Base-by-base conservation (phyloP, 2,329 filamentous ascomycete species). In the Beauveria caledonica region DNA sequence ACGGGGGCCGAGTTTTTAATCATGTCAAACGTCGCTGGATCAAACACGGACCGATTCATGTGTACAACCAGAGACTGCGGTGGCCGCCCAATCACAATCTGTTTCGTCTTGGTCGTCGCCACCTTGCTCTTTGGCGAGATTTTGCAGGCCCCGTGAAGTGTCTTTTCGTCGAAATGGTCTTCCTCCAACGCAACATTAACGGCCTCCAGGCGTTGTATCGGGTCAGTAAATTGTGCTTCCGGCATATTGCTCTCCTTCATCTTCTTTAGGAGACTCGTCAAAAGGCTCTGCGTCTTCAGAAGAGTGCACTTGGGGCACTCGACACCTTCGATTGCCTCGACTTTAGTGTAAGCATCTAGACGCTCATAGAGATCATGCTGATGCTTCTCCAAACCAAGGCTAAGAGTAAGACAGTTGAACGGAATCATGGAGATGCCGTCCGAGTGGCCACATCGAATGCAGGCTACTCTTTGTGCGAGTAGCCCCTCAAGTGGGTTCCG, bases 271-370 rank as follows among this genome's bases (percentile, higher is more conserved):
- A 87, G 68, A 9, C 74, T 76, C 1, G 72, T 74, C 52, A 87
- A 70, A 1, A 83, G 70, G 9, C 71, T 70, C 60, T 79, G 76
- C 19, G 76, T 75, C 60, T 82, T 82, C 9, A 92, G 73, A 1
- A 97, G 80, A 0, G 93, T 96, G 73, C 94, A 99, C 68, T 93
- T 95, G 17, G 87, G 84, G 72, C 94, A 99, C 69, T 97, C 88
- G 2, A 97, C 92, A 0, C 90, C 91, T 65, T 91, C 86, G 61
- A 99, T 96, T 1, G 83, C 80, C 70, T 97, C 94, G 9, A 97
- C 80, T 13, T 86, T 83, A 29, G 90, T 94, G 70, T 93, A 96
- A 23, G 91, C 86, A 69, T 95, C 88, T 21, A 99, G 76, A 60
- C 91, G 87, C 62, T 94, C 87, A 61, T 86, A 85, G 0, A 97